Percentiles rank a stretch among this genome's conserved stretches.
phyloP scores from a whole-genome alignment of 2,329 filamentous ascomycete species.

The Magnaporthiopsis poae region DNA sequence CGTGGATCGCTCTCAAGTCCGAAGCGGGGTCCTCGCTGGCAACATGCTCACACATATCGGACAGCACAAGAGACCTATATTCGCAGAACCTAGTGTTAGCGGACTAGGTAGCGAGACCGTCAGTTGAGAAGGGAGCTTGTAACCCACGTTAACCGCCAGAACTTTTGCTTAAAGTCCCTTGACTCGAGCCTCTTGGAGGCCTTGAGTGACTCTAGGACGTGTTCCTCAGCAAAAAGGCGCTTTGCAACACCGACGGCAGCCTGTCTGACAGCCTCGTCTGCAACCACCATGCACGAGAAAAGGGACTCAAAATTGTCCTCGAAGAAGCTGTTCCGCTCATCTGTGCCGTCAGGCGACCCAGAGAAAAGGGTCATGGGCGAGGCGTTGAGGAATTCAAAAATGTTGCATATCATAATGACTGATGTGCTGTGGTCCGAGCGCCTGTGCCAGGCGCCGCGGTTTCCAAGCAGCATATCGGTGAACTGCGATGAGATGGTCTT shows the following conservation, averaged over 20 bases:
- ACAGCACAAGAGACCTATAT: slow-evolving; percentile 33
- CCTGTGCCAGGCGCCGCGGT: slow-evolving; percentile 30
- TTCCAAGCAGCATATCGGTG: slow-evolving; percentile 27
- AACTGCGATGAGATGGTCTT: slow-evolving; percentile 29
- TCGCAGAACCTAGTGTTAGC: too few relatives aligned
- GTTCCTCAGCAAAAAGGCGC: slow-evolving; percentile 34
- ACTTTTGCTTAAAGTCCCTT: slow-evolving; percentile 29
- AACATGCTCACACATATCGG: slow-evolving; percentile 40
- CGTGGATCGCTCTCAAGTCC: slow-evolving; percentile 38
- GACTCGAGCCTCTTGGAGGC: slow-evolving; percentile 27
- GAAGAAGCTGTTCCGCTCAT: slow-evolving; percentile 30
- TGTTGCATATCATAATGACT: slow-evolving; percentile 37
- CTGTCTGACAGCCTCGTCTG: slow-evolving; percentile 38
- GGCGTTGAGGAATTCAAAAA: slow-evolving; percentile 47
- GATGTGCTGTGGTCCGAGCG: slow-evolving; percentile 29
- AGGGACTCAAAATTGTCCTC: slow-evolving; percentile 41
- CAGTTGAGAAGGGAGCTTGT: not conserved
- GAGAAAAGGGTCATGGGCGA: slow-evolving; percentile 41
- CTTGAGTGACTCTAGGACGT: slow-evolving; percentile 26
- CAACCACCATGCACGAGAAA: slow-evolving; percentile 43
- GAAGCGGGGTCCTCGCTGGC: slow-evolving; percentile 32
- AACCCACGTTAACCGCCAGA: slow-evolving; percentile 45
- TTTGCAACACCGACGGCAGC: slow-evolving; percentile 38
- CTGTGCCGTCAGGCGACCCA: slow-evolving; percentile 23
- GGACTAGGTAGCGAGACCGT: not conserved